These are phyloP conservation scores for Cyberlindnera petersonii DNA, from an alignment of 805 yeast species.

Conservation along the genomic window DNA sequence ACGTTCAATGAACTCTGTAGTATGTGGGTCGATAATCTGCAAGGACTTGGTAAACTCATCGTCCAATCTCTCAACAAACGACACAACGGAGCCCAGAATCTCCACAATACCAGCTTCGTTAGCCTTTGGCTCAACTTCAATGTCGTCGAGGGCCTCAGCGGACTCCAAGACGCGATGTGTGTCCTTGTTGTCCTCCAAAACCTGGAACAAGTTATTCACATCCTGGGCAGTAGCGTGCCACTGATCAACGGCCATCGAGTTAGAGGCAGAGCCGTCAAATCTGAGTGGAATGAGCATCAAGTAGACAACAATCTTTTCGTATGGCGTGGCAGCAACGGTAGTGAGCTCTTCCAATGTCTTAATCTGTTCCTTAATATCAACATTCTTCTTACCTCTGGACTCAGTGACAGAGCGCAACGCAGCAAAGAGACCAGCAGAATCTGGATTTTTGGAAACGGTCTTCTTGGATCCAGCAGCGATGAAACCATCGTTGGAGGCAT, in stretches of 20 bases:
- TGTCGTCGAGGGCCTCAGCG: constrained; percentile 67
- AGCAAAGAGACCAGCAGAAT: constrained; percentile 50
- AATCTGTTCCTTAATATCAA: constrained; percentile 79
- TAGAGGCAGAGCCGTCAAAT: constrained; percentile 71
- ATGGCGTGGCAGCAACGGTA: constrained; percentile 48
- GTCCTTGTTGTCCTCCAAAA: constrained; percentile 59
- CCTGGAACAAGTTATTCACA: constrained; percentile 54
- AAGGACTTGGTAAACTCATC: constrained; percentile 89
- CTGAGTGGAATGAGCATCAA: constrained; percentile 83
- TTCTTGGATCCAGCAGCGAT: constrained; percentile 17
- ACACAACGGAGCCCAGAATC: constrained; percentile 78
- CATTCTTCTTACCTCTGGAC: constrained; percentile 92
- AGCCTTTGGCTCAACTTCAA: constrained; percentile 64
- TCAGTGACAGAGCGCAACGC: constrained; percentile 74
- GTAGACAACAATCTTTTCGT: constrained; percentile 74
- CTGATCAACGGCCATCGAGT: constrained; percentile 69
- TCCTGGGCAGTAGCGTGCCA: constrained; percentile 74
- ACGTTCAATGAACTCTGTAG: constrained; percentile 88
- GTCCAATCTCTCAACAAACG: constrained; percentile 88
- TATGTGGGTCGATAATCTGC: constrained; percentile 89
- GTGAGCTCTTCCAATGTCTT: constrained; percentile 60
- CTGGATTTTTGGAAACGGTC: constrained; percentile 24
- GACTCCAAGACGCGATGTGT: constrained; percentile 71
- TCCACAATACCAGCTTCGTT: constrained; percentile 64
- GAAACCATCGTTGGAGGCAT: constrained; percentile 24